These are phyloP conservation scores for Tricladium varicosporioides DNA, from an alignment of 2,329 filamentous ascomycete species.

Conservation along the genomic window DNA sequence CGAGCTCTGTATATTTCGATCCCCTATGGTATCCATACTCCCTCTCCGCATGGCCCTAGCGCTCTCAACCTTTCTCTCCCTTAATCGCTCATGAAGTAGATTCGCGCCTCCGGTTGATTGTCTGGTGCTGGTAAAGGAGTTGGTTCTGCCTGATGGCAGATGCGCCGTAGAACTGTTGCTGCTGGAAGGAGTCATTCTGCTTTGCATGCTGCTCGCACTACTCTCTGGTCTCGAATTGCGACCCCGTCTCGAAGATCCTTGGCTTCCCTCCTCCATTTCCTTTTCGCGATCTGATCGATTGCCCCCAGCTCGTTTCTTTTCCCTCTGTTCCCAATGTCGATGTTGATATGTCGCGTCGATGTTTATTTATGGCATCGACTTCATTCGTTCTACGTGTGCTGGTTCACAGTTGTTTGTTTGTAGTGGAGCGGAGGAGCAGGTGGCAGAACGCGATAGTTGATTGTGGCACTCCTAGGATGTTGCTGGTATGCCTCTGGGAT, in stretches of 20 bases:
- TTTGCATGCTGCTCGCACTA: slow-evolving; percentile 21
- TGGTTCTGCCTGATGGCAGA: slow-evolving; percentile 8
- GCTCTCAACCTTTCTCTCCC: slow-evolving; percentile 34
- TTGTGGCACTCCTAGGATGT: slow-evolving; percentile 3
- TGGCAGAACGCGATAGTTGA: background rate
- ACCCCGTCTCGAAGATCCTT: slow-evolving; percentile 12
- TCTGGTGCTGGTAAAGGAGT: slow-evolving; percentile 2
- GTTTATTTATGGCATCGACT: background rate
- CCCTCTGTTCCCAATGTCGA: too few relatives aligned
- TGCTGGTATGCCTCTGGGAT: slow-evolving; percentile 3
- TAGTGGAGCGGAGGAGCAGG: background rate
- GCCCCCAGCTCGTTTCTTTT: too few relatives aligned
- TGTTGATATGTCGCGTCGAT: too few relatives aligned
- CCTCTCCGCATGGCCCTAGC: slow-evolving; percentile 22
- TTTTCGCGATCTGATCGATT: too few relatives aligned
- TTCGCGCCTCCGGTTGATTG: slow-evolving; percentile 22
- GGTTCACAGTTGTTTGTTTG: background rate
- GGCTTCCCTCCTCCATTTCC: slow-evolving; percentile 22
- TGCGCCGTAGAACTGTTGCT: slow-evolving; percentile 20
- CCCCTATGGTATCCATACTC: slow-evolving; percentile 22
- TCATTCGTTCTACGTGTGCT: background rate
- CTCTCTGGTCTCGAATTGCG: slow-evolving; percentile 20
- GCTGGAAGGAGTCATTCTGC: slow-evolving; percentile 27
- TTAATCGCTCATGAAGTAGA: slow-evolving; percentile 34
- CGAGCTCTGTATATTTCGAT: slow-evolving; percentile 31